These are phyloP conservation scores for Coleophoma eucalyptorum DNA, from an alignment of 2,329 filamentous ascomycete genomes.

Conservation along the genomic window DNA sequence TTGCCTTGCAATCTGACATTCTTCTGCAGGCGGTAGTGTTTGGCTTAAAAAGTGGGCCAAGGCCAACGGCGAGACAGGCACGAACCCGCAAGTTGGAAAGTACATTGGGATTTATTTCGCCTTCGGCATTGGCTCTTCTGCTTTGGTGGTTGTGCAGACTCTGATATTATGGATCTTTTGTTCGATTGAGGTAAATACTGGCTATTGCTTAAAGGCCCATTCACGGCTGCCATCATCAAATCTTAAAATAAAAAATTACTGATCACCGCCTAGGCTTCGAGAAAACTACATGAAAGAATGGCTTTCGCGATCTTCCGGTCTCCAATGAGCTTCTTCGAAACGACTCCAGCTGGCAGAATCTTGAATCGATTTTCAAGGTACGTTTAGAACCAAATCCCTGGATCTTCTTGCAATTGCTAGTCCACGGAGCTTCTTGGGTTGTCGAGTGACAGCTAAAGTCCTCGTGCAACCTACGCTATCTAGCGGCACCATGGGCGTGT, in stretches of 20 bases:
- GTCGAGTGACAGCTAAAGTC: too few relatives aligned
- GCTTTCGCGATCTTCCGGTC: conserved; percentile 95
- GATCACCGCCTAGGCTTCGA: conserved; percentile 61
- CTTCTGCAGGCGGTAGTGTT: conserved; percentile 63
- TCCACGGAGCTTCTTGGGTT: background rate
- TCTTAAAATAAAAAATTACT: background rate
- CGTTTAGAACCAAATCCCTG: conserved; percentile 23
- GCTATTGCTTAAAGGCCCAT: conserved; percentile 6
- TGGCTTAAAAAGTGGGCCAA: conserved; percentile 97
- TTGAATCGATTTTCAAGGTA: conserved; percentile 93
- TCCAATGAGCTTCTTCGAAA: conserved; percentile 99
- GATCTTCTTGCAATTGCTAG: background rate
- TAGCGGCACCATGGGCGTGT: background rate
- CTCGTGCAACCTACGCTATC: too few relatives aligned
- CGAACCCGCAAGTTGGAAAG: conserved; percentile 76
- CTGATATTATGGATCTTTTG: conserved; percentile 99
- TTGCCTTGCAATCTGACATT: conserved; percentile 6
- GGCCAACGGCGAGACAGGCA: conserved; percentile 60
- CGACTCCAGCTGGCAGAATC: conserved; percentile 92
- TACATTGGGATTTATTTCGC: conserved; percentile 96
- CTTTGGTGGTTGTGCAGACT: conserved; percentile 85
- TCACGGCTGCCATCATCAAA: conserved; percentile 19
- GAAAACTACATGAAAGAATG: conserved; percentile 97
- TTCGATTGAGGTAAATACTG: conserved; percentile 78
- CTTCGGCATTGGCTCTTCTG: conserved; percentile 82